These are phyloP conservation scores for Lentinula sp. DNA, from an alignment of 768 basidiomycete genomes.

Conservation along the genomic window DNA sequence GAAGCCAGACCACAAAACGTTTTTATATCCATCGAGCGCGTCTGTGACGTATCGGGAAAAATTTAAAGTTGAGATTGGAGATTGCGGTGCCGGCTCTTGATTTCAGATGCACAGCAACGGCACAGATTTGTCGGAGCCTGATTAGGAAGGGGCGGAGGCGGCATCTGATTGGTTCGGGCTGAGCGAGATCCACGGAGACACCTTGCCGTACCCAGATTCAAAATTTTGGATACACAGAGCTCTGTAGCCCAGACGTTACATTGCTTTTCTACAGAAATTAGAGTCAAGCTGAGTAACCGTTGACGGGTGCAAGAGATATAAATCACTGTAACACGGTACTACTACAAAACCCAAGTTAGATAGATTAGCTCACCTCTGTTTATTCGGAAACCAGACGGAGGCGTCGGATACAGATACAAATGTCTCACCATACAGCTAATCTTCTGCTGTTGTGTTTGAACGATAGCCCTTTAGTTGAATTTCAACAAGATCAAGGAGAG, in stretches of 20 bases:
- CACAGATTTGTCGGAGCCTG: background rate
- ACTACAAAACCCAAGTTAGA: background rate
- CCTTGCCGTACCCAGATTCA: background rate
- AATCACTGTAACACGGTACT: background rate
- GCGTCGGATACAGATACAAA: background rate
- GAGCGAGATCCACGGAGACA: background rate
- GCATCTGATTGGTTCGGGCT: background rate
- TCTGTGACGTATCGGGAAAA: background rate
- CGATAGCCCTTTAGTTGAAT: background rate
- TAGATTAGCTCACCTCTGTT: background rate
- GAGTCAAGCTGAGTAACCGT: background rate
- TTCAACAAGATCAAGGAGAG: background rate
- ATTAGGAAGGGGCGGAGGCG: background rate
- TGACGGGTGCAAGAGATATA: background rate
- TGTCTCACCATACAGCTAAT: background rate
- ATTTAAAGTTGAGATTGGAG: background rate
- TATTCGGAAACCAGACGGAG: background rate
- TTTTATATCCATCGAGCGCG: background rate
- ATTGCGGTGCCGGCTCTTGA: background rate
- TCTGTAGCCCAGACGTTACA: background rate
- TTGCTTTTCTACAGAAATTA: background rate
- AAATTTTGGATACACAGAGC: too few species aligned
- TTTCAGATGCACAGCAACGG: background rate
- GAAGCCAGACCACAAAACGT: background rate
- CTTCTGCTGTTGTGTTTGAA: background rate